A percentile compares a stretch with the other conserved stretches of the same genome.
phyloP scores from a whole-genome alignment of 2,329 filamentous ascomycete species.

The Alternaria brassicicola region DNA sequence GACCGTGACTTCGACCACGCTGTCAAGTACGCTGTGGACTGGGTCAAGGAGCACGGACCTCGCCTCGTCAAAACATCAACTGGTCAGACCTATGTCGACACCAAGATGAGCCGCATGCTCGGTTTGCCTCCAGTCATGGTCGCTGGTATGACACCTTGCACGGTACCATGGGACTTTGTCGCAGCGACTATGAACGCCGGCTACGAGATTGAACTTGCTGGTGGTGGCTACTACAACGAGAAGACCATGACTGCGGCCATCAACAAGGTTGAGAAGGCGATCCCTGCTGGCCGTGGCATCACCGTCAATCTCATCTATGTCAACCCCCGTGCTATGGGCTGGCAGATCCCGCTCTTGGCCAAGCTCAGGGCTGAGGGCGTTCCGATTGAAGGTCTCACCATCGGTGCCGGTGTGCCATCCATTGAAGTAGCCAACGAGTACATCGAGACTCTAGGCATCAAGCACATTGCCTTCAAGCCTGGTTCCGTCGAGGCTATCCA shows the following conservation, averaged over 20 bases:
- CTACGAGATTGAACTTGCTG: slow-evolving; percentile 57
- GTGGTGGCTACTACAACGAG: slow-evolving; percentile 58
- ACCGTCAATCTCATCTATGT: slow-evolving; percentile 62
- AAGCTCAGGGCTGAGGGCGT: slow-evolving; percentile 55
- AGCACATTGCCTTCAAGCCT: slow-evolving; percentile 58
- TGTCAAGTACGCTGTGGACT: slow-evolving; percentile 92
- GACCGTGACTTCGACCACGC: slow-evolving; percentile 95
- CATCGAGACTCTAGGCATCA: slow-evolving; percentile 63
- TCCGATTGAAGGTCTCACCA: slow-evolving; percentile 56
- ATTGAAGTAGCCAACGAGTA: slow-evolving; percentile 57
- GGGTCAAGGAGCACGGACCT: slow-evolving; percentile 98
- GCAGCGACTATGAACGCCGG: slow-evolving; percentile 61
- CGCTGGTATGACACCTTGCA: slow-evolving; percentile 57
- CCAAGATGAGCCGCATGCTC: slow-evolving; percentile 66
- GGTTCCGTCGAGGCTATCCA: slow-evolving; percentile 55
- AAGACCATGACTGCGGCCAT: slow-evolving; percentile 55
- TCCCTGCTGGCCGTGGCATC: slow-evolving; percentile 58
- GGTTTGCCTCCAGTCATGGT: slow-evolving; percentile 56
- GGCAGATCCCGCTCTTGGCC: slow-evolving; percentile 60
- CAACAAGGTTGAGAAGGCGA: slow-evolving; percentile 51
- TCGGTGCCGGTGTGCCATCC: slow-evolving; percentile 57
- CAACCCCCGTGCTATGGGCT: slow-evolving; percentile 58
- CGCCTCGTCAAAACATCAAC: slow-evolving; percentile 86
- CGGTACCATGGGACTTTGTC: slow-evolving; percentile 58
- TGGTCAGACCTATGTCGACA: slow-evolving; percentile 91